Conservation (phyloP, 2,329 filamentous ascomycete species). For the Ophiostoma tasmaniense region DNA sequence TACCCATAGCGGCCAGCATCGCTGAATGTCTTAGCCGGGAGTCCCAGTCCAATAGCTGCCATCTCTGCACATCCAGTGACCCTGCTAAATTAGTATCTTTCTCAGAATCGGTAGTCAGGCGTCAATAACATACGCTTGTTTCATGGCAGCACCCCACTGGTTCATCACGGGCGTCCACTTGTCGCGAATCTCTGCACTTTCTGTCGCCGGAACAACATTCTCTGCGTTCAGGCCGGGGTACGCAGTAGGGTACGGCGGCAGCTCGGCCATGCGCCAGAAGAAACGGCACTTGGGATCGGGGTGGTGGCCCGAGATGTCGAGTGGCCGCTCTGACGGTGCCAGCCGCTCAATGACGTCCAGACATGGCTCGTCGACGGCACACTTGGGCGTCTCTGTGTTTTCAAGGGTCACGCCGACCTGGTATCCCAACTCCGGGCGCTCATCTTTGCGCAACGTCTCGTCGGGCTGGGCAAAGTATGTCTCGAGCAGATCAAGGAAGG, state of each 20-base stretch:
- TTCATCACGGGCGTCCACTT: constrained; percentile 49
- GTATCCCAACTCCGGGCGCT: constrained; percentile 50
- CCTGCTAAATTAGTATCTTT: not conserved
- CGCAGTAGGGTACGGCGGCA: constrained; percentile 44
- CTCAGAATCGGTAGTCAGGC: not conserved
- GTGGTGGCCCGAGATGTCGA: constrained; percentile 47
- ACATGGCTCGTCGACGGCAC: constrained; percentile 53
- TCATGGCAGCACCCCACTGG: constrained; percentile 52
- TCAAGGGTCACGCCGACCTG: constrained; percentile 55
- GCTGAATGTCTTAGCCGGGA: constrained; percentile 45
- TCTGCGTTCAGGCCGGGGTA: constrained; percentile 48
- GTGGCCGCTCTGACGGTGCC: constrained; percentile 45
- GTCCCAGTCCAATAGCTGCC: constrained; percentile 47
- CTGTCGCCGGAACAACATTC: constrained; percentile 41
- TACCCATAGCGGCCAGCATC: constrained; percentile 47
- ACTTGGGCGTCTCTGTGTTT: constrained; percentile 56
- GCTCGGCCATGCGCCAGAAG: constrained; percentile 53
- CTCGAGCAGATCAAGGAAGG: constrained; percentile 54
- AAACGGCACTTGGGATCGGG: constrained; percentile 56
- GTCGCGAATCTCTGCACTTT: constrained; percentile 38
- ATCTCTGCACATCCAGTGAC: constrained; percentile 51
- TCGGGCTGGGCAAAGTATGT: constrained; percentile 53
- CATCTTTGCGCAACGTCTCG: constrained; percentile 38
- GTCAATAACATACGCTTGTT: constrained; percentile 45
- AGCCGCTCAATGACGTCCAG: constrained; percentile 48